Conservation (phyloP, 306 rosid genomes). For the Sesbania bispinosa region DNA sequence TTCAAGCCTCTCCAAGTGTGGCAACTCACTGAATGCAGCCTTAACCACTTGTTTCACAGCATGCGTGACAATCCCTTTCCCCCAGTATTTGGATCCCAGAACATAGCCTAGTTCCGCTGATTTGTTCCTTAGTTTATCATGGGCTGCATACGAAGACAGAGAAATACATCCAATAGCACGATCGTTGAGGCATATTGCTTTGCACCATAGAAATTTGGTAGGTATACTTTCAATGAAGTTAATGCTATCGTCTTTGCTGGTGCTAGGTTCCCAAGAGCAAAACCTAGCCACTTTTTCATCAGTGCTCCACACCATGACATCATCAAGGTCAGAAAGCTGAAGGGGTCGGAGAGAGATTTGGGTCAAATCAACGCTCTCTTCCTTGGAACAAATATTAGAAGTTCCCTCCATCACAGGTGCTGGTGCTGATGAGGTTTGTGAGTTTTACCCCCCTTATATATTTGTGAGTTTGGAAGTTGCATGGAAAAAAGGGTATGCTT, state of each 20-base stretch:
- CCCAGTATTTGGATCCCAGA: conserved; percentile 58
- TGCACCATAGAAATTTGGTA: conserved; percentile 42
- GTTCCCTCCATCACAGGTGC: conserved; percentile 14
- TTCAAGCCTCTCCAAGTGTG: conserved; percentile 65
- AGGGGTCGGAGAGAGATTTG: conserved; percentile 47
- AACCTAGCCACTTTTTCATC: conserved; percentile 51
- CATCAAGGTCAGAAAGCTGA: conserved; percentile 58
- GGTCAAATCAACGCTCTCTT: conserved; percentile 18
- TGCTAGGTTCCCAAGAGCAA: conserved; percentile 62
- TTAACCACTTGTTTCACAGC: conserved; percentile 54
- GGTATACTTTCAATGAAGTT: conserved; percentile 34
- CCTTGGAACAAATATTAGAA: background rate
- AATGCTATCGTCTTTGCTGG: conserved; percentile 44
- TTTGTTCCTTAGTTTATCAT: conserved; percentile 32
- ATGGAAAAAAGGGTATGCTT: background rate
- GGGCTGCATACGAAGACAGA: conserved; percentile 23
- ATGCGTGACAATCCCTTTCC: conserved; percentile 59
- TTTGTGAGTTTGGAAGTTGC: too few species aligned
- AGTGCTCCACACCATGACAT: conserved; percentile 56
- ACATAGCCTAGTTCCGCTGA: conserved; percentile 57
- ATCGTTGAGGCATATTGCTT: conserved; percentile 53
- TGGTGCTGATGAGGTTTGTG: background rate
- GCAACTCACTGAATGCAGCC: conserved; percentile 44
- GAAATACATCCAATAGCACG: conserved; percentile 56
- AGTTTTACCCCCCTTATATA: background rate